A percentile compares a stretch with the other conserved stretches of the same genome.
phyloP scores from a whole-genome alignment of 768 basidiomycete genomes.

The Tephrocybe sp. region DNA sequence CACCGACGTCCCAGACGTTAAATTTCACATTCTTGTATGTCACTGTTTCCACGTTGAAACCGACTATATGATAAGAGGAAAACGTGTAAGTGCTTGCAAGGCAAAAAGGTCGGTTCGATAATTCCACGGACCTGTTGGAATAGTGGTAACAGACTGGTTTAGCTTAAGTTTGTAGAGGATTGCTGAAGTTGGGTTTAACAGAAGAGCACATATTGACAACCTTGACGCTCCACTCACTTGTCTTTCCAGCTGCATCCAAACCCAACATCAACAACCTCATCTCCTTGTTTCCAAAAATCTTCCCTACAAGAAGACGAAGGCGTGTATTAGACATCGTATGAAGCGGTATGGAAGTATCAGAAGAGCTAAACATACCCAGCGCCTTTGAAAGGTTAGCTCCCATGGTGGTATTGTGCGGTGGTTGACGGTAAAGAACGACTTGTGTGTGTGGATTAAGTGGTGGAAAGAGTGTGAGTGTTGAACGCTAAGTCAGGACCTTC shows the following conservation, averaged over 20 bases:
- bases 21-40: constrained; percentile 99
- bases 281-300: constrained; percentile 98
- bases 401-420: constrained; percentile 48
- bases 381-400: constrained; percentile 88
- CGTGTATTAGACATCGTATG: constrained; percentile 10
- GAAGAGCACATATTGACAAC: not conserved
- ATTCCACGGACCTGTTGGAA: constrained; percentile 77
- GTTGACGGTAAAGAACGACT: constrained; percentile 66
- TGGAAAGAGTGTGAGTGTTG: constrained; percentile 24
- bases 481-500: constrained; percentile 10
- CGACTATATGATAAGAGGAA: constrained; percentile 55
- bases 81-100: not conserved
- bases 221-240: constrained; percentile 59
- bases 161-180: constrained; percentile 99
- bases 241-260: constrained; percentile 97
- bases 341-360: constrained; percentile 1
- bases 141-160: constrained; percentile 98
- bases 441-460: constrained; percentile 25
- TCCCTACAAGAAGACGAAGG: constrained; percentile 47
- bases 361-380: constrained; percentile 48
- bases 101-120: not conserved
- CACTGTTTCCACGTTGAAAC: constrained; percentile 99
- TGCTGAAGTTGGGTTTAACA: constrained; percentile 49
- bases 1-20: constrained; percentile 96
- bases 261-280: constrained; percentile 98